phyloP scores from a whole-genome alignment of 768 basidiomycete species.

The Wakefieldia striispora region DNA sequence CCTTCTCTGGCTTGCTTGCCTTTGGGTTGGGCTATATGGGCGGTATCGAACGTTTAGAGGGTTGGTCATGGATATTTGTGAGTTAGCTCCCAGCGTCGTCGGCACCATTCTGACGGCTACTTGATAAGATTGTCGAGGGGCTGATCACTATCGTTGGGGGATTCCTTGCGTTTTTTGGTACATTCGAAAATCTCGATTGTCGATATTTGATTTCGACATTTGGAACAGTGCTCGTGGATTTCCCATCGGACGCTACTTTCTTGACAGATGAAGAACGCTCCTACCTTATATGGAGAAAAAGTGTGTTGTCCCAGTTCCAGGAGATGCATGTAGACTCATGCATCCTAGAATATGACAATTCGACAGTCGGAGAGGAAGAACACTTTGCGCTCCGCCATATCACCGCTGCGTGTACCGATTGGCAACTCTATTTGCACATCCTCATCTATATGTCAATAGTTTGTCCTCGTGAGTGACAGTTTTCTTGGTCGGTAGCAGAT shows the following conservation, averaged over 20 bases:
- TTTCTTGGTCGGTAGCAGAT: neutral
- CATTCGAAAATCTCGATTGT: constrained; percentile 1
- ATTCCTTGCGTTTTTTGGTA: constrained; percentile 49
- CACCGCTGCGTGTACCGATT: constrained; percentile 53
- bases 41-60: constrained; percentile 42
- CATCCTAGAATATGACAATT: constrained; percentile 38
- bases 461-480: constrained; percentile 49
- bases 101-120: neutral
- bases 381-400: constrained; percentile 54
- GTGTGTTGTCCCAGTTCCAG: constrained; percentile 2
- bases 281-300: constrained; percentile 17
- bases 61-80: constrained; percentile 73
- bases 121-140: constrained; percentile 35
- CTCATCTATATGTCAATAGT: constrained; percentile 46
- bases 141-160: constrained; percentile 58
- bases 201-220: neutral
- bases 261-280: constrained; percentile 16
- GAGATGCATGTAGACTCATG: constrained; percentile 51
- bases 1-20: constrained; percentile 59
- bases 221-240: constrained; percentile 56
- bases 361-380: constrained; percentile 42
- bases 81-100: constrained; percentile 8
- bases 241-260: constrained; percentile 18
- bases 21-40: constrained; percentile 55
- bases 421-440: constrained; percentile 46